Base-by-base conservation (phyloP, 768 basidiomycete genomes). In the Suillus clintonianus region DNA sequence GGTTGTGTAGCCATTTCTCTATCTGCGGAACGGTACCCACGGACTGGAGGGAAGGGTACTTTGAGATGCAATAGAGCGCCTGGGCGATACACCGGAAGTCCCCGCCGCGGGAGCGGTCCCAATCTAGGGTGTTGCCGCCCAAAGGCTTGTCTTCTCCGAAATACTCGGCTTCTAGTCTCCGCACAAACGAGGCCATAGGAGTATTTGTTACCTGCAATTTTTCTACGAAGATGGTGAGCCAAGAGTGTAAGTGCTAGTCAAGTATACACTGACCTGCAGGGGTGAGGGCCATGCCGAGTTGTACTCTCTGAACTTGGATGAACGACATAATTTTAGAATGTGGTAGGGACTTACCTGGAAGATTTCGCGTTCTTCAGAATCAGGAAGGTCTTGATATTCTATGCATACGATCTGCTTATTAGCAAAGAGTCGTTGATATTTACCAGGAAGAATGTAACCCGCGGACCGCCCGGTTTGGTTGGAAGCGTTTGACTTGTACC, bases 361-460 rank as follows among this genome's bases (percentile, higher is more conserved):
- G 19, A 90, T 86, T 65, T 90, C 89, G 24, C 89, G 80, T 67
- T 90, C 89, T 34, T 85, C 82, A 5, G 74, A 68, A 58, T 86
- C 86, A 0, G 77, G 76, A 9, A 90, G 78, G 48, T 86, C 85
- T 62, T 82, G 78, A 65, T 89, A 94, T 70, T 94, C 92, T n/a
- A 92, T 85, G 67, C 92, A 94, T 2, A 90, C 88, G 22, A 94
- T 82, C 65, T 91, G 89, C 72, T 93, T 93, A 68, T 86, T 88
- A 19, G 83, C 78, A 66, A 93, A 93, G 1, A 86, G 43, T 15
- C 82, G 85, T 61, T 78, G 81, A 68, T 86, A 88, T 59, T 79
- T 82, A 0, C 82, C 81, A 0, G 88, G 88, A 0, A 91, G 77
- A 1, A 83, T 61, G 37, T 73, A 74, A 9, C 76, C 74, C 59